Evolutionary conservation across 2,329 filamentous ascomycete genomes (phyloP).

Genomic region (Thielaviopsis punctulata): DNA sequence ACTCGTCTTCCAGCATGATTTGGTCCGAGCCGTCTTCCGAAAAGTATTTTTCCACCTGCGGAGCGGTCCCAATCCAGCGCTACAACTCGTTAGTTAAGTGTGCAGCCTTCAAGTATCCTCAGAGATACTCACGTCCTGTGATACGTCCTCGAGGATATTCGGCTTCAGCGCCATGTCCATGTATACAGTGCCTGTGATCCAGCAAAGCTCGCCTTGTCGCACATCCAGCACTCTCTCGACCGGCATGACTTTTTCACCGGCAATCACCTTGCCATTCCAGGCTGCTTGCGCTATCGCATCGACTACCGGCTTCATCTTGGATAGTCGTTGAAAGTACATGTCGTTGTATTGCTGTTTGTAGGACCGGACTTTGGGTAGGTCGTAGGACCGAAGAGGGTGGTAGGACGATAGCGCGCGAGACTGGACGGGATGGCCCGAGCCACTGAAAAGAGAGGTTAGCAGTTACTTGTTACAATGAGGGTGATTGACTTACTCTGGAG

Average conservation of each 20-base stretch:
- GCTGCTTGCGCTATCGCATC: constrained; percentile 55
- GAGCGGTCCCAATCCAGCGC: constrained; percentile 79
- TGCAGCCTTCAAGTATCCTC: background rate
- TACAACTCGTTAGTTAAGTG: constrained; percentile 20
- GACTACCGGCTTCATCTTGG: constrained; percentile 70
- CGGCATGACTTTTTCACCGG: constrained; percentile 53
- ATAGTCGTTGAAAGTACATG: constrained; percentile 88
- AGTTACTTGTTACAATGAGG: constrained; percentile 15
- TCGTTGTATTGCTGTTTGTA: constrained; percentile 95
- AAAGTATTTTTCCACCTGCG: constrained; percentile 60
- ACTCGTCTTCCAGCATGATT: constrained; percentile 89
- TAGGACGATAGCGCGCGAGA: constrained; percentile 34
- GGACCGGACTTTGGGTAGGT: constrained; percentile 50
- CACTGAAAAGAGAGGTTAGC: background rate
- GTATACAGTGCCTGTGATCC: constrained; percentile 86
- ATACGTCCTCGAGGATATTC: constrained; percentile 86
- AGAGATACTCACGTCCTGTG: constrained; percentile 54
- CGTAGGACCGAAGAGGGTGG: constrained; percentile 58
- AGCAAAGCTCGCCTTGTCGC: constrained; percentile 85
- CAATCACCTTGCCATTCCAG: constrained; percentile 67
- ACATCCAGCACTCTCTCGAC: constrained; percentile 90
- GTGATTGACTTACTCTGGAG: constrained; percentile 18
- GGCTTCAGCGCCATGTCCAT: constrained; percentile 96
- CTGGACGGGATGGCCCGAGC: background rate
- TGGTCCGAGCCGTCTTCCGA: constrained; percentile 42